Evolutionary conservation across 805 yeast genomes (phyloP), one percentile per base, ranked within the genome.

Genomic region (Ogataea neopini): DNA sequence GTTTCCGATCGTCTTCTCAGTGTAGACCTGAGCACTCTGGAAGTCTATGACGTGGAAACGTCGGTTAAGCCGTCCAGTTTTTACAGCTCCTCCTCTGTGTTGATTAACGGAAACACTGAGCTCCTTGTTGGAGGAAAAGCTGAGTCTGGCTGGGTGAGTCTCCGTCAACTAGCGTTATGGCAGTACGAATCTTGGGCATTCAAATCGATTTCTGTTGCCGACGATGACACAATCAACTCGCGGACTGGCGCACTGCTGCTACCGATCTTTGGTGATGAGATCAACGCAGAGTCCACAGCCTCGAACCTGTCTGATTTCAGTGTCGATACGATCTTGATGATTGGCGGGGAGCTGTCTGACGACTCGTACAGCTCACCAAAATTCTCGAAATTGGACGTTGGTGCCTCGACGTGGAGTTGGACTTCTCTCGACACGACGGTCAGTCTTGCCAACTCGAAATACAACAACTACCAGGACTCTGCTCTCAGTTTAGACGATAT

Each of bases 161-260:
- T 86, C 83, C 75, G 75, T 55, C 94, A 86, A 63, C 67, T 85
- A 15, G 92, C 94, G 0, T 64, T 84, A 2, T 86, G 90, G 87
- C 82, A 81, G 55, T 80, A 79, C 50, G 70, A 72, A 41, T 68
- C 86, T 7, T 88, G 95, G 95, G 75, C 86, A 3, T 86, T 80
- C 60, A 67, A 68, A 48, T 54, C 71, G 0, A 67, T 70, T 1
- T 54, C 64, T 33, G 56, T 63, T 51, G 57, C 69, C 1, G 61
- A 57, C 1, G 61, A 60, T 44, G 65, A 66, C 30, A 50, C 67
- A 9, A 69, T 85, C 1, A 80, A 79, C 51, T 73, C 88, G 7
- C 69, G 94, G 41, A 72, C 70, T 3, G 62, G 66, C 35, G 69
- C 89, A 0, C 61, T 83, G 49, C 70, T 74, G 4, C 64, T 86